These are phyloP conservation scores for Zygosaccharomyces rouxii DNA, from an alignment of 805 yeast species.

Conservation along the genomic window DNA sequence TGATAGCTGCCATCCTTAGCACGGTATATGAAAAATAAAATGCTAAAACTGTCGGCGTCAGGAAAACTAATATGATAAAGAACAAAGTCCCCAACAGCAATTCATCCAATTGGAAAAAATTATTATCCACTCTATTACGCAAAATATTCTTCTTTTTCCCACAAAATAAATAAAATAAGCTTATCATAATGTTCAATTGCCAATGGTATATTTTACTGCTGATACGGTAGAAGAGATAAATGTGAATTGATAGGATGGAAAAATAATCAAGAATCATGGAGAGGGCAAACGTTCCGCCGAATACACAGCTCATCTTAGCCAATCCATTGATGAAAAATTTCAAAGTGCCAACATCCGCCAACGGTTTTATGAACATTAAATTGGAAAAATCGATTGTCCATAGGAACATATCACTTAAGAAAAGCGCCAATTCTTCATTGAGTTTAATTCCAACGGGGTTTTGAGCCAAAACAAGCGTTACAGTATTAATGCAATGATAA, in stretches of 20 bases:
- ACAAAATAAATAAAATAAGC: conserved; percentile 77
- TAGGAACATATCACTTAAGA: conserved; percentile 77
- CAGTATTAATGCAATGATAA: conserved; percentile 42
- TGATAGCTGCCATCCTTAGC: conserved; percentile 49
- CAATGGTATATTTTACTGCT: conserved; percentile 74
- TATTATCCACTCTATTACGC: conserved; percentile 79
- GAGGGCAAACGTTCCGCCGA: conserved; percentile 68
- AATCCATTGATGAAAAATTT: conserved; percentile 33
- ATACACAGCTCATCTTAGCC: conserved; percentile 40
- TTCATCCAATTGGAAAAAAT: conserved; percentile 82
- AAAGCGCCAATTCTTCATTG: conserved; percentile 77
- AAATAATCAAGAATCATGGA: conserved; percentile 63
- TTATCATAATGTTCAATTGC: conserved; percentile 62
- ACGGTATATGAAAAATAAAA: conserved; percentile 73
- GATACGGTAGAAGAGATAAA: conserved; percentile 71
- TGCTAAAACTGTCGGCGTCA: conserved; percentile 83
- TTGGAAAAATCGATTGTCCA: conserved; percentile 81
- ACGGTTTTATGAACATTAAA: conserved; percentile 21
- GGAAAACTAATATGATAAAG: conserved; percentile 71
- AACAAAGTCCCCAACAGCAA: conserved; percentile 81
- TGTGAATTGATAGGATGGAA: conserved; percentile 61
- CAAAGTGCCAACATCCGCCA: conserved; percentile 23
- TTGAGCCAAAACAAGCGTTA: conserved; percentile 71
- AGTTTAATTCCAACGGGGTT: conserved; percentile 94
- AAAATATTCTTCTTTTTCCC: conserved; percentile 85